Conservation (phyloP, 208 protist genomes). For the Trypanosoma melophagium region DNA sequence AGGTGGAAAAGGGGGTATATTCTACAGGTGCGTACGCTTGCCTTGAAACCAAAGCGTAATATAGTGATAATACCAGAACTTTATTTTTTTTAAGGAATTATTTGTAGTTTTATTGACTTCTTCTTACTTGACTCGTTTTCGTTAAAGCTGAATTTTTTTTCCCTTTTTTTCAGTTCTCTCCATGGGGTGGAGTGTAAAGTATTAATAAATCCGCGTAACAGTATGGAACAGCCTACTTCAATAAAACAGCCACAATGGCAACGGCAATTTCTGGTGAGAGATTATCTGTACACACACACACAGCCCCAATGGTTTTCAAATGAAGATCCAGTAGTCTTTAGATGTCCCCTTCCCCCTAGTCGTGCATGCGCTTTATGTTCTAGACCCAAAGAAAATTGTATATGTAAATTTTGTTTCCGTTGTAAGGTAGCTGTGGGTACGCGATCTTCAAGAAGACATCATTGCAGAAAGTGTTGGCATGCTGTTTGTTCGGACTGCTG, state of each 20-base stretch:
- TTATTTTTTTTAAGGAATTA: too few relatives aligned
- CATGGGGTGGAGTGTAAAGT: neutral
- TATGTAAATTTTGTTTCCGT: conserved; percentile 45
- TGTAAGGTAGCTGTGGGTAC: conserved; percentile 32
- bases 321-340: conserved; percentile 31
- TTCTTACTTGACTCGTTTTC: too few relatives aligned
- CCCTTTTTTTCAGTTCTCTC: conserved; percentile 13
- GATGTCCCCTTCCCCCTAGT: conserved; percentile 28
- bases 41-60: too few relatives aligned
- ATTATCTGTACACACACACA: conserved; percentile 18
- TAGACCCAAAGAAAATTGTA: conserved; percentile 45
- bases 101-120: too few relatives aligned
- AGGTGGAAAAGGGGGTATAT: too few relatives aligned
- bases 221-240: neutral
- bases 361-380: conserved; percentile 50
- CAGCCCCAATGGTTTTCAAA: conserved; percentile 46
- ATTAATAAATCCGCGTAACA: too few relatives aligned
- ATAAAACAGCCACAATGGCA: conserved; percentile 16
- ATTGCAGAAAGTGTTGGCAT: conserved; percentile 75
- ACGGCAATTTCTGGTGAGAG: conserved; percentile 12
- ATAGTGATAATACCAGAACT: too few relatives aligned
- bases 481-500: conserved; percentile 62
- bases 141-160: neutral
- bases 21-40: too few relatives aligned
- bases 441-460: conserved; percentile 44